Conservation (phyloP, 192 early-diverging fungal genomes). For the Mortierella antarctica region DNA sequence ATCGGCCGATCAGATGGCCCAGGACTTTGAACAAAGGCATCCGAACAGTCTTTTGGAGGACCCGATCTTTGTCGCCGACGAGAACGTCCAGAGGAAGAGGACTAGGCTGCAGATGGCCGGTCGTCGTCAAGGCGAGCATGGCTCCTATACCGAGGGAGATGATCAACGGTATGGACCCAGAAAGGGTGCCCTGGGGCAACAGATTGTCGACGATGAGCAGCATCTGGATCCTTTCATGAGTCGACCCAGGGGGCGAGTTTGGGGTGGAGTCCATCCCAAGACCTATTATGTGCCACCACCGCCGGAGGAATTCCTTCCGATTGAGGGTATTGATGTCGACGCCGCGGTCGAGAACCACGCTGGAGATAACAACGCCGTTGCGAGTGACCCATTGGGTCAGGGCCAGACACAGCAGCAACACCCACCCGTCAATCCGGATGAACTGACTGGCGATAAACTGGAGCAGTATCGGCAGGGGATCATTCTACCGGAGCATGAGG, state of each 20-base stretch:
- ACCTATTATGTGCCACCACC: constrained; percentile 28
- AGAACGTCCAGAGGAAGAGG: background rate
- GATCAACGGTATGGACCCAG: background rate
- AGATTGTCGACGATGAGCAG: constrained; percentile 25
- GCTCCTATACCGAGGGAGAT: background rate
- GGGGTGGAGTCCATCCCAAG: constrained; percentile 33
- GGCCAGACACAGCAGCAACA: too few relatives aligned
- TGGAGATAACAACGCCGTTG: background rate
- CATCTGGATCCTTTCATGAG: constrained; percentile 20
- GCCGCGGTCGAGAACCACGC: background rate
- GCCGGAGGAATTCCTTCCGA: constrained; percentile 4
- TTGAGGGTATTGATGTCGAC: constrained; percentile 20
- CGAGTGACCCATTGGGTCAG: background rate
- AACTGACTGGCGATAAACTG: constrained; percentile 17
- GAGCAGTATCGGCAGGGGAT: constrained; percentile 45
- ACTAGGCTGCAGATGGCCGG: background rate
- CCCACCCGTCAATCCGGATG: background rate
- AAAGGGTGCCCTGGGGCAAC: background rate
- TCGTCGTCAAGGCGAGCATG: background rate
- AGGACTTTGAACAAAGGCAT: constrained; percentile 35
- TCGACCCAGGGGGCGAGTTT: constrained; percentile 26
- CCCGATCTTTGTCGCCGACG: constrained; percentile 29
- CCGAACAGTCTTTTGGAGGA: constrained; percentile 28
- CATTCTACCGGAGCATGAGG: constrained; percentile 8
- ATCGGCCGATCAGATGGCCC: constrained; percentile 37